Percentiles rank a stretch among this genome's conserved stretches.
Conservation (phyloP, 2,329 filamentous ascomycete species). For the Chrysosporium keratinophilum region DNA sequence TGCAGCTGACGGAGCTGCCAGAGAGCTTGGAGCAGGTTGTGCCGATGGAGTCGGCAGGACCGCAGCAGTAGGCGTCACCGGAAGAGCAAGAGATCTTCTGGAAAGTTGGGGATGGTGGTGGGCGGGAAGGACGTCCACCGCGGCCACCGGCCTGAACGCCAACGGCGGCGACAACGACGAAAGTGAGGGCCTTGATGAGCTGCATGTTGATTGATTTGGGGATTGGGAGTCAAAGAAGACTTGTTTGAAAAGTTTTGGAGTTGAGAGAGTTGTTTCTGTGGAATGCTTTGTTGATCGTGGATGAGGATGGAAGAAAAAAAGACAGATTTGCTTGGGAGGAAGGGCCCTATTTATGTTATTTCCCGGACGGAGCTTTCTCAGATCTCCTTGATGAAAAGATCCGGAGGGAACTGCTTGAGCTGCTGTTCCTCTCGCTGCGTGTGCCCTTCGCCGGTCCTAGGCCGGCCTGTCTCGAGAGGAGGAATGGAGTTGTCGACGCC, state of each 20-base stretch:
- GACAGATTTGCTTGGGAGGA: conserved; percentile 1
- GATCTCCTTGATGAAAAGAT: neutral
- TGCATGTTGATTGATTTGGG: conserved; percentile 15
- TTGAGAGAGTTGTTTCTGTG: neutral
- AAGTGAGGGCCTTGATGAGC: conserved; percentile 14
- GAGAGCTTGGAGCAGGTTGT: conserved; percentile 14
- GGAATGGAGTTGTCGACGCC: neutral
- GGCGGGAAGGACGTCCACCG: neutral
- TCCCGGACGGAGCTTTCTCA: neutral
- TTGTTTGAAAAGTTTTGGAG: neutral
- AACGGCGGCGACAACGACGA: conserved; percentile 11
- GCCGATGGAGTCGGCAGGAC: conserved; percentile 7
- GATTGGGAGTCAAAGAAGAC: conserved; percentile 10
- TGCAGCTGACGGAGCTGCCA: conserved; percentile 15
- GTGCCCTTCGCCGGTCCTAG: neutral
- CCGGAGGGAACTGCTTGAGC: neutral
- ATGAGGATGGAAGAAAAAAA: conserved; percentile 1
- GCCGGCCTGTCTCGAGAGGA: neutral
- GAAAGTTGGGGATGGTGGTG: conserved; percentile 3
- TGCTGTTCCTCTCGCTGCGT: neutral
- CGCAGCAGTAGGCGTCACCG: conserved; percentile 13
- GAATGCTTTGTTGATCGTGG: conserved; percentile 10
- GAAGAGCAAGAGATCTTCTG: conserved; percentile 12
- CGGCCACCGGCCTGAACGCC: conserved; percentile 8
- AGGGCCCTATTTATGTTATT: conserved; percentile 12